Evolutionary conservation across 192 early-diverging fungal genomes (phyloP).

Genomic region (Backusella sp.): DNA sequence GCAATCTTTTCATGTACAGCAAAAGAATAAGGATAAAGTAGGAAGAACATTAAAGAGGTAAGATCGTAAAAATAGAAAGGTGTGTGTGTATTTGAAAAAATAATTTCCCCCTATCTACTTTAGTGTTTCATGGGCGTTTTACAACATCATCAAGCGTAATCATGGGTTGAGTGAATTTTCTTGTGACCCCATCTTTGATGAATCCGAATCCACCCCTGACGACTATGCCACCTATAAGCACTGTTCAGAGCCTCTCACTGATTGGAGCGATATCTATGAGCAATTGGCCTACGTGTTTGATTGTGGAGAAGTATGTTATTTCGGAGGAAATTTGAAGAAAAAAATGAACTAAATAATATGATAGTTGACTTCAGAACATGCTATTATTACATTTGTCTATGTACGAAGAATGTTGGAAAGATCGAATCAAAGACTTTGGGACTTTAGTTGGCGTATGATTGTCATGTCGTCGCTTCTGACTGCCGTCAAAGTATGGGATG

Average conservation of each 20-base stretch:
- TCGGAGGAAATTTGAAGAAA: neutral
- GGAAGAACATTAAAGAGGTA: constrained; percentile 13
- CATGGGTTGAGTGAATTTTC: neutral
- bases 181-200: constrained; percentile 13
- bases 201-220: neutral
- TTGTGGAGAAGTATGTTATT: constrained; percentile 28
- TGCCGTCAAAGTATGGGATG: constrained; percentile 88
- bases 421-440: constrained; percentile 54
- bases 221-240: neutral
- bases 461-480: constrained; percentile 64
- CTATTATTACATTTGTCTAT: constrained; percentile 50
- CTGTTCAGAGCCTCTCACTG: constrained; percentile 9
- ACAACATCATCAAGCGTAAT: constrained; percentile 10
- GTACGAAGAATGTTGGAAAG: constrained; percentile 68
- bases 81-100: neutral
- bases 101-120: neutral
- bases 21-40: constrained; percentile 13
- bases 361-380: constrained; percentile 31
- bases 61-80: neutral
- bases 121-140: constrained; percentile 17
- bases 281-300: constrained; percentile 36
- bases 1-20: constrained; percentile 1
- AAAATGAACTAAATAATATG: neutral
- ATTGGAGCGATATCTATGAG: constrained; percentile 33
- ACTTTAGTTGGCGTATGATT: constrained; percentile 49